phyloP scores from a whole-genome alignment of 371 early-diverging fungal species.

The Mucor racemosus region DNA sequence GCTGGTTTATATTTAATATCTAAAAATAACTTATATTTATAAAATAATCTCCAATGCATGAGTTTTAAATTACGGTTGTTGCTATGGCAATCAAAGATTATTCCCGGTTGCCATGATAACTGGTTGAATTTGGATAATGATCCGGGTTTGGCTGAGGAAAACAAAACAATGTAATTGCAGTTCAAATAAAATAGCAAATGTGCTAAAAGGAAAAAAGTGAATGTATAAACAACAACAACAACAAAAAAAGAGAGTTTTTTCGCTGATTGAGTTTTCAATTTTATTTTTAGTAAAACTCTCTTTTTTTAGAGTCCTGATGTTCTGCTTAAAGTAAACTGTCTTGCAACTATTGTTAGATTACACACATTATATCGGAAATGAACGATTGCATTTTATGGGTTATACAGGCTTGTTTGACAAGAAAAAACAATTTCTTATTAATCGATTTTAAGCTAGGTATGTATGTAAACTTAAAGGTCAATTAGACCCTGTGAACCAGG shows the following conservation, averaged over 20 bases:
- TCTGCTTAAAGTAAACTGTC: constrained; percentile 14
- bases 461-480: neutral
- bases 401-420: neutral
- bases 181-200: neutral
- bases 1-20: neutral
- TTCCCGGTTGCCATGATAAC: neutral
- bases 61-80: neutral
- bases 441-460: too few relatives aligned
- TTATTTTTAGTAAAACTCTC: constrained; percentile 9
- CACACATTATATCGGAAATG: neutral
- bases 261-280: neutral
- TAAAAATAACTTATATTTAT: constrained; percentile 1
- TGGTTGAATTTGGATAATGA: neutral
- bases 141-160: neutral
- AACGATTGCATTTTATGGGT: neutral
- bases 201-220: neutral
- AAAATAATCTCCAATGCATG: neutral
- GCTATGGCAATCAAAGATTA: too few relatives aligned
- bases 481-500: neutral
- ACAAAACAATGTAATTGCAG: neutral
- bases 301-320: constrained; percentile 14
- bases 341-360: constrained; percentile 16
- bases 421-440: too few relatives aligned
- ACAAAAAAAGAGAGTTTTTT: neutral
- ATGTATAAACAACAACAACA: neutral